phyloP scores from a whole-genome alignment of 2,329 filamentous ascomycete genomes.

The Metarhizium humberi region DNA sequence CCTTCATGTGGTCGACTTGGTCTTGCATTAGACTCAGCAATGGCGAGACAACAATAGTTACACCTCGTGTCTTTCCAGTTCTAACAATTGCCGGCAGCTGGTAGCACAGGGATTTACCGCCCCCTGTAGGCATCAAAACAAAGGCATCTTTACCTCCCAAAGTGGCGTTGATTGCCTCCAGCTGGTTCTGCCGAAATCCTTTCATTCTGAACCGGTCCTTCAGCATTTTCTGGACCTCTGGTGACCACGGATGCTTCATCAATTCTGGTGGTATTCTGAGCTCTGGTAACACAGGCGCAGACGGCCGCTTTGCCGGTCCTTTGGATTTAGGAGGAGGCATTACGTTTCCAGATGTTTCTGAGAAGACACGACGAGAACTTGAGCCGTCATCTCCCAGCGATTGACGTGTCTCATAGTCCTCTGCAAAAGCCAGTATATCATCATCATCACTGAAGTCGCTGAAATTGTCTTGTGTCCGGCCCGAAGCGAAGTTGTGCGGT shows the following conservation, averaged over 20 bases:
- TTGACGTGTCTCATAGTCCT: conserved; percentile 38
- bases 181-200: conserved; percentile 82
- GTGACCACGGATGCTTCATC: conserved; percentile 72
- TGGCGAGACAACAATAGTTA: conserved; percentile 93
- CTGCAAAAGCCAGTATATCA: conserved; percentile 42
- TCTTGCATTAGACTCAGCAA: conserved; percentile 95
- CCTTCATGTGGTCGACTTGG: conserved; percentile 75
- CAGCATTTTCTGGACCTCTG: conserved; percentile 71
- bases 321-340: conserved; percentile 22
- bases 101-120: conserved; percentile 94
- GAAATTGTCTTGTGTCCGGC: conserved; percentile 22
- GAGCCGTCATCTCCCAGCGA: conserved; percentile 14
- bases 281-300: conserved; percentile 13
- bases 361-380: conserved; percentile 28
- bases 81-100: conserved; percentile 82
- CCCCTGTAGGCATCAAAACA: conserved; percentile 94
- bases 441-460: conserved; percentile 42
- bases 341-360: conserved; percentile 40
- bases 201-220: conserved; percentile 76
- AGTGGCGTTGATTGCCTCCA: conserved; percentile 94
- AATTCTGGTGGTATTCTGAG: conserved; percentile 37
- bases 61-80: conserved; percentile 70
- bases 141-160: conserved; percentile 82
- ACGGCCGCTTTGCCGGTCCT: conserved; percentile 21
- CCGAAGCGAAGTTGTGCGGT: not conserved